Evolutionary conservation across 225 moss, liverwort and hornwort species (phyloP).

Genomic region (Sphagnum contortum): DNA sequence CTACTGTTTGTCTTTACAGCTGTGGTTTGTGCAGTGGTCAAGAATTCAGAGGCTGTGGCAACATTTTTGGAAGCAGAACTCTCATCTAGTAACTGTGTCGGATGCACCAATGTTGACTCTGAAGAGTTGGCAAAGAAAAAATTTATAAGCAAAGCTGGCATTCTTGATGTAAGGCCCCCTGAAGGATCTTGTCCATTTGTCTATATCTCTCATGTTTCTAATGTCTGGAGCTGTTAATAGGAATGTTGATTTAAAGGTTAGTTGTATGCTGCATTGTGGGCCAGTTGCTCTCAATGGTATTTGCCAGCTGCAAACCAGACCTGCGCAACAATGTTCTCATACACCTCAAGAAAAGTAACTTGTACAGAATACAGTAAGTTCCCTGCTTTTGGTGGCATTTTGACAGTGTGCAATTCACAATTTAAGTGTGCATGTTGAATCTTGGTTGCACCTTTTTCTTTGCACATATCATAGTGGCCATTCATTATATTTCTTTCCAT

Average conservation of each 20-base stretch:
- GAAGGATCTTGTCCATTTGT: background rate
- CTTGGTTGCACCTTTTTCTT: no score
- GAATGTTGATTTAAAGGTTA: no score
- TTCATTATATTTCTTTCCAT: no score
- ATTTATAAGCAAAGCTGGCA: constrained; percentile 13
- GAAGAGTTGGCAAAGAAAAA: constrained; percentile 7
- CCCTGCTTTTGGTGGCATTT: no score
- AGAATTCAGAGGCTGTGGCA: constrained; percentile 23
- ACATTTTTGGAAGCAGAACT: constrained; percentile 22
- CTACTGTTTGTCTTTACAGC: constrained; percentile 13
- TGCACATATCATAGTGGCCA: no score
- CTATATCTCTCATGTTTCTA: background rate
- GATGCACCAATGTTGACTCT: background rate
- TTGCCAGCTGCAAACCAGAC: constrained; percentile 32
- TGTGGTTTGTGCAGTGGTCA: constrained; percentile 19
- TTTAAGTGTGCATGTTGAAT: no score
- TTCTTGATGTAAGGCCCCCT: constrained; percentile 34
- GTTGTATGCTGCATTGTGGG: background rate
- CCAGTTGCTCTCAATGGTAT: constrained; percentile 37
- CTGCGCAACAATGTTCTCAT: constrained; percentile 23
- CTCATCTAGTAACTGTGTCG: background rate
- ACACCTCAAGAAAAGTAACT: constrained; percentile 23
- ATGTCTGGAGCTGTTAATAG: background rate
- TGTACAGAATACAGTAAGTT: constrained; percentile 28
- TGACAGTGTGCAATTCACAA: no score